Evolutionary conservation across 805 yeast species (phyloP).

Genomic region (Teunomyces funiuensis): DNA sequence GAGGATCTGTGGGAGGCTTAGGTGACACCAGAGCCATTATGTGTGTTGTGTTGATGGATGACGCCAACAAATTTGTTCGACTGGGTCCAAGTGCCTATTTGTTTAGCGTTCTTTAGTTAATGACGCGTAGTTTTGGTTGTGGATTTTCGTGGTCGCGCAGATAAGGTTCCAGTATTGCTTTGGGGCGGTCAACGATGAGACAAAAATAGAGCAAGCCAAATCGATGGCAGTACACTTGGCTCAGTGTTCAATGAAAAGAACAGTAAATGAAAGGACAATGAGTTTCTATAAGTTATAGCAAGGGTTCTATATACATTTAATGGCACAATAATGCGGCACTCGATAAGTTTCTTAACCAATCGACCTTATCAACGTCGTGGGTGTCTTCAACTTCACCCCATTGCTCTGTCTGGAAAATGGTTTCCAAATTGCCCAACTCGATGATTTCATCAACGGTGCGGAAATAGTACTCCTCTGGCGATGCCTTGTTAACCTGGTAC

Average conservation of each 20-base stretch:
- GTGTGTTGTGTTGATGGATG: background rate
- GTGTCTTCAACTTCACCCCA: constrained; percentile 99
- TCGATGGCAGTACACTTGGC: background rate
- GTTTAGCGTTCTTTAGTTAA: background rate
- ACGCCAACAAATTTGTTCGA: background rate
- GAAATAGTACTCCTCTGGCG: constrained; percentile 31
- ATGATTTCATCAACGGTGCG: constrained; percentile 68
- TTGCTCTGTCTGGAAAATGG: constrained; percentile 75
- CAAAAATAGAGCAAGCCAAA: background rate
- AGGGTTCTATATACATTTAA: constrained; percentile 1
- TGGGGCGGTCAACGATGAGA: background rate
- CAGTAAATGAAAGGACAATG: background rate
- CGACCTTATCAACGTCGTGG: constrained; percentile 95
- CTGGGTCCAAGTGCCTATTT: background rate
- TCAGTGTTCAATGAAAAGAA: background rate
- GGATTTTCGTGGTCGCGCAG: constrained; percentile 3
- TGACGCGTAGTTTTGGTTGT: constrained; percentile 5
- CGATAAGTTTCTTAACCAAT: constrained; percentile 77
- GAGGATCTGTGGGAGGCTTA: background rate
- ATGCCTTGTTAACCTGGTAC: constrained; percentile 37
- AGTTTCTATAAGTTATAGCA: background rate
- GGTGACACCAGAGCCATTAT: constrained; percentile 5
- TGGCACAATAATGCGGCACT: constrained; percentile 58
- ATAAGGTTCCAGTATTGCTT: background rate
- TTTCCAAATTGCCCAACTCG: constrained; percentile 76